Conservation (phyloP, 805 yeast genomes). For the Hanseniaspora meyeri region DNA sequence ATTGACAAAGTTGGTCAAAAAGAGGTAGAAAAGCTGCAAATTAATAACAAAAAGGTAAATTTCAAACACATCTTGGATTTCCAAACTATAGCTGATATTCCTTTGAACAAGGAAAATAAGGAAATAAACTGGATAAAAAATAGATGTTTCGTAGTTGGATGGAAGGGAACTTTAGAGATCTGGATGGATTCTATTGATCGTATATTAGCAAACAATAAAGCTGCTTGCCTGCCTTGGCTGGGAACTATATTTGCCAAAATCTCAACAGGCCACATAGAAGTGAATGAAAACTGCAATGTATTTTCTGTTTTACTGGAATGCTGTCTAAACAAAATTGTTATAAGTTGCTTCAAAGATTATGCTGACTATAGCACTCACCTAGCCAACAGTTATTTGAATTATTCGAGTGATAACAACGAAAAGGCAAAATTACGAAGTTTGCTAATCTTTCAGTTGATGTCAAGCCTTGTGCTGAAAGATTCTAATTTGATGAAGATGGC, state of each 20-base stretch:
- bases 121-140: not conserved
- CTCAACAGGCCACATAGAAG: constrained; percentile 2
- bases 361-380: not conserved
- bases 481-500: not conserved
- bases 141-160: not conserved
- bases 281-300: not conserved
- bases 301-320: constrained; percentile 4
- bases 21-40: not conserved
- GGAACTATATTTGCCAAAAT: constrained; percentile 6
- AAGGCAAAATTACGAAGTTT: not conserved
- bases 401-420: not conserved
- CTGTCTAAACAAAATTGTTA: not conserved
- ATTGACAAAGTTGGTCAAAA: not conserved
- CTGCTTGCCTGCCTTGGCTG: constrained; percentile 4
- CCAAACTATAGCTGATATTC: not conserved
- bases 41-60: not conserved
- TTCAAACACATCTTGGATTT: not conserved
- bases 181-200: not conserved
- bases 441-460: not conserved
- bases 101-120: not conserved
- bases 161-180: not conserved
- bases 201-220: not conserved
- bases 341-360: not conserved
- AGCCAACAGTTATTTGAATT: constrained; percentile 5
- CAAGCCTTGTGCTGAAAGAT: not conserved